These are phyloP conservation scores for Phialophora expanda DNA, from an alignment of 2,329 filamentous ascomycete species.

Conservation along the genomic window DNA sequence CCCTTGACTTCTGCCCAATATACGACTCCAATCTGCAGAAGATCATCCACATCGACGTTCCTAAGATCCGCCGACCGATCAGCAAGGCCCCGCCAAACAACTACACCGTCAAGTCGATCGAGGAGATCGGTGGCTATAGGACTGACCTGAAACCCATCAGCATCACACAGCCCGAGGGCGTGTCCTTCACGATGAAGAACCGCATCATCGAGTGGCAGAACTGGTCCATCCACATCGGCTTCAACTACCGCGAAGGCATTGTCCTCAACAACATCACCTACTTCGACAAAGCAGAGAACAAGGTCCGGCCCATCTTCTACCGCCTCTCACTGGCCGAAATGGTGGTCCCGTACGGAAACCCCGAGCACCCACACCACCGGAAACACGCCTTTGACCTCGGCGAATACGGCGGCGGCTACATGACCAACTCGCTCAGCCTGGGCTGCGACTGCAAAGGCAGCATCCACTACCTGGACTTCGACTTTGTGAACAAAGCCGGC, in stretches of 20 bases:
- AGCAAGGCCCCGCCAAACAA: slow-evolving; percentile 75
- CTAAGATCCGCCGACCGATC: slow-evolving; percentile 74
- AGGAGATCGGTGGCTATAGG: slow-evolving; percentile 75
- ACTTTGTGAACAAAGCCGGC: slow-evolving; percentile 69
- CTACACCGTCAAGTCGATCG: slow-evolving; percentile 75
- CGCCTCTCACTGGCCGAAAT: slow-evolving; percentile 88
- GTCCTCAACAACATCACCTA: slow-evolving; percentile 89
- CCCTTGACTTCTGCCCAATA: slow-evolving; percentile 92
- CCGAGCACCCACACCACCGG: slow-evolving; percentile 55
- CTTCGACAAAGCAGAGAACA: slow-evolving; percentile 74
- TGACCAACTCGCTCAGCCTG: slow-evolving; percentile 55
- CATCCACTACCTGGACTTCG: slow-evolving; percentile 89
- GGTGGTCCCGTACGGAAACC: slow-evolving; percentile 76
- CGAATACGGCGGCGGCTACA: slow-evolving; percentile 56
- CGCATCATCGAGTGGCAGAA: slow-evolving; percentile 85
- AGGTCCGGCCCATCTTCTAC: slow-evolving; percentile 80
- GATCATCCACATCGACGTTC: slow-evolving; percentile 83
- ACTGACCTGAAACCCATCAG: slow-evolving; percentile 83
- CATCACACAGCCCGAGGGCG: slow-evolving; percentile 85
- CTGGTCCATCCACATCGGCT: slow-evolving; percentile 90
- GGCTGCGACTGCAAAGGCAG: slow-evolving; percentile 75
- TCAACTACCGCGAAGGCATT: slow-evolving; percentile 92
- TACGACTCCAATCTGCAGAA: slow-evolving; percentile 79
- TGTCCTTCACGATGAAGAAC: slow-evolving; percentile 79
- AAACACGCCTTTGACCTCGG: slow-evolving; percentile 56